These are phyloP conservation scores for Boletus mariae DNA, from an alignment of 1,284 basidiomycete species.

Conservation along the genomic window DNA sequence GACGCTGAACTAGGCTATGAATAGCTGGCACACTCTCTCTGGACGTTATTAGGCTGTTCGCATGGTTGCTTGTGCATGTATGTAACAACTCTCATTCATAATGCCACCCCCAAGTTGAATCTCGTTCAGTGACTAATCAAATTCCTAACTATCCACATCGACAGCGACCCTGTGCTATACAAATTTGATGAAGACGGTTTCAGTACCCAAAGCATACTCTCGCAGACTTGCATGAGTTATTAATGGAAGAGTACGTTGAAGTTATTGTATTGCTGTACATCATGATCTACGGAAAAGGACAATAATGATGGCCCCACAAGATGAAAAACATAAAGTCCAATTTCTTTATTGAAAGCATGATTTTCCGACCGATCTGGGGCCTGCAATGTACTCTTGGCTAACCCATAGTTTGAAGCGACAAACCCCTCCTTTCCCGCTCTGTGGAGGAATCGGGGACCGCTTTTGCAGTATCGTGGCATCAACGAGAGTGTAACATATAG, in stretches of 20 bases:
- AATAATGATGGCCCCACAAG: not conserved
- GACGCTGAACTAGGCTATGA: constrained; percentile 63
- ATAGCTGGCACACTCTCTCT: constrained; percentile 7
- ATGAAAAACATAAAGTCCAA: not conserved
- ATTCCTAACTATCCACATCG: too few species aligned
- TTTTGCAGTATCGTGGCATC: constrained; percentile 1
- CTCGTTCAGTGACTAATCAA: too few species aligned
- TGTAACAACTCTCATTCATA: constrained; percentile 3
- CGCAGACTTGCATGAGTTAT: not conserved
- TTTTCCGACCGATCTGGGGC: not conserved
- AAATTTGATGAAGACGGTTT: not conserved
- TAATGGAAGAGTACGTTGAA: not conserved
- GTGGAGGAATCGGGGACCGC: not conserved
- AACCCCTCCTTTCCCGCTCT: not conserved
- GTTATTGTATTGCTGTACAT: not conserved
- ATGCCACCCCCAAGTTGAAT: not conserved
- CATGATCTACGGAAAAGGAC: not conserved
- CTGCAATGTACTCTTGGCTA: too few species aligned
- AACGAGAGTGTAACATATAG: constrained; percentile 1
- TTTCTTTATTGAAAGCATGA: not conserved
- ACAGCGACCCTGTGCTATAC: too few species aligned
- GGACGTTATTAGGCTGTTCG: not conserved
- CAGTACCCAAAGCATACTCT: not conserved
- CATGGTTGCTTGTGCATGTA: not conserved
- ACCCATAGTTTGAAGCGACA: not conserved